Conservation (phyloP, 2,329 filamentous ascomycete genomes). For the Teratosphaeria pseudoeucalypti region DNA sequence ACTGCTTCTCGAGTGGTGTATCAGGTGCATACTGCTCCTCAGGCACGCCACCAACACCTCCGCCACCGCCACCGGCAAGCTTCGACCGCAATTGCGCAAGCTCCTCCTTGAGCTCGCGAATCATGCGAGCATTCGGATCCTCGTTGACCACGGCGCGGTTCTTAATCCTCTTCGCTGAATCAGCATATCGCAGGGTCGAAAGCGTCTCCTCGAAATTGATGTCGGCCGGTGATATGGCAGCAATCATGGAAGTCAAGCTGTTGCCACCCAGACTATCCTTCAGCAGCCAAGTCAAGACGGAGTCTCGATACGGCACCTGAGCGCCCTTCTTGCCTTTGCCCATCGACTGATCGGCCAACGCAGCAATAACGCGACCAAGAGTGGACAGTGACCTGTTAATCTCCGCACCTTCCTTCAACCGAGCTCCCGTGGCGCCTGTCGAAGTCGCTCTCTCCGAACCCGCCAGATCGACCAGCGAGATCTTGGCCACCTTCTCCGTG, state of each 20-base stretch:
- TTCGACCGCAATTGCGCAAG: constrained; percentile 77
- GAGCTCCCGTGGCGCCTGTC: constrained; percentile 87
- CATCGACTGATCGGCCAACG: constrained; percentile 79
- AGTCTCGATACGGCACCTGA: constrained; percentile 94
- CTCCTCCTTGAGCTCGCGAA: constrained; percentile 93
- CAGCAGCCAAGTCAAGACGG: constrained; percentile 86
- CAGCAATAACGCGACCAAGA: constrained; percentile 91
- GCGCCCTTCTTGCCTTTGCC: constrained; percentile 70
- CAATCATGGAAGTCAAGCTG: constrained; percentile 99
- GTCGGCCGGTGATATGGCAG: constrained; percentile 92
- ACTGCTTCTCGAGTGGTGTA: constrained; percentile 87
- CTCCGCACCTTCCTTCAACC: constrained; percentile 93
- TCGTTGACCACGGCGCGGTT: constrained; percentile 99
- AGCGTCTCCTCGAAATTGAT: constrained; percentile 99
- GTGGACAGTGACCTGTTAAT: constrained; percentile 97
- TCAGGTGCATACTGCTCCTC: constrained; percentile 79
- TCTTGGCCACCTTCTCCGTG: constrained; percentile 94
- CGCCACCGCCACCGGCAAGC: constrained; percentile 43
- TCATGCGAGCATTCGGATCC: constrained; percentile 98
- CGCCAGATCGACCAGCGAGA: constrained; percentile 93
- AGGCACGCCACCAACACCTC: constrained; percentile 37
- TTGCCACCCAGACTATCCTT: constrained; percentile 97
- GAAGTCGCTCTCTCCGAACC: constrained; percentile 96
- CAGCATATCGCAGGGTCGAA: constrained; percentile 88
- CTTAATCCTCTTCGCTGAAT: constrained; percentile 98